Percentiles rank a stretch among this genome's conserved stretches.
Evolutionary conservation across 2,329 filamentous ascomycete genomes (phyloP).

Genomic region (Penicillium paneum): DNA sequence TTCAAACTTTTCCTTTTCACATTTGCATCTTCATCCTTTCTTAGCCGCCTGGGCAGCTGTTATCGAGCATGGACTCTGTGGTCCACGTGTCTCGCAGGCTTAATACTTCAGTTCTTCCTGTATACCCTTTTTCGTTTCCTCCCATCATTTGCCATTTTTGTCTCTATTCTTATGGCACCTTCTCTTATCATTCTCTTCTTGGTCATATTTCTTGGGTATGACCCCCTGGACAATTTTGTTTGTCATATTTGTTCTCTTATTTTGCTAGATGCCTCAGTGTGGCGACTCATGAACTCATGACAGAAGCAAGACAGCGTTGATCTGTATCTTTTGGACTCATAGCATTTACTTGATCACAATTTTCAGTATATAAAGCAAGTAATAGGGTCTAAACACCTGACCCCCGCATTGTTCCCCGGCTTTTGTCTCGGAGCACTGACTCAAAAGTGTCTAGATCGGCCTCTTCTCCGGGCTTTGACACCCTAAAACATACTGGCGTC

Average conservation of each 20-base stretch:
- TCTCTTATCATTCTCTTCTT: constrained; percentile 14
- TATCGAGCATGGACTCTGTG: constrained; percentile 12
- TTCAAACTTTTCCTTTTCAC: constrained; percentile 14
- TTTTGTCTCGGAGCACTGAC: constrained; percentile 8
- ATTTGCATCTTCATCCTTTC: constrained; percentile 10
- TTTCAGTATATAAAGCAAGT: not conserved
- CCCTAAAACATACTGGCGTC: not conserved
- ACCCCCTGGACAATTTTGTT: constrained; percentile 9
- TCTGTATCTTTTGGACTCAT: not conserved
- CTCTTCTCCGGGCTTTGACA: not conserved
- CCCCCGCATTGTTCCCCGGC: constrained; percentile 5
- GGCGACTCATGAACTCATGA: constrained; percentile 13
- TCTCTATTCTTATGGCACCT: constrained; percentile 10
- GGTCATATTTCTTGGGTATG: constrained; percentile 14
- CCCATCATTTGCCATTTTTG: constrained; percentile 12
- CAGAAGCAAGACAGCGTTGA: constrained; percentile 14
- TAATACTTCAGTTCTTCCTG: constrained; percentile 25
- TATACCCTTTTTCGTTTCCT: constrained; percentile 20
- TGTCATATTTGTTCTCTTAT: not conserved
- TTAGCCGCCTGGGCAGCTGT: constrained; percentile 27
- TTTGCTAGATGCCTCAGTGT: constrained; percentile 1
- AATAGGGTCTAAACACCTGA: not conserved
- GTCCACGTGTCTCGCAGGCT: constrained; percentile 19
- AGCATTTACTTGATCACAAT: not conserved
- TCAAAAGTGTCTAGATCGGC: not conserved